Evolutionary conservation across 169 alveolate species (phyloP).

Genomic region (Eimeria brunetti): DNA sequence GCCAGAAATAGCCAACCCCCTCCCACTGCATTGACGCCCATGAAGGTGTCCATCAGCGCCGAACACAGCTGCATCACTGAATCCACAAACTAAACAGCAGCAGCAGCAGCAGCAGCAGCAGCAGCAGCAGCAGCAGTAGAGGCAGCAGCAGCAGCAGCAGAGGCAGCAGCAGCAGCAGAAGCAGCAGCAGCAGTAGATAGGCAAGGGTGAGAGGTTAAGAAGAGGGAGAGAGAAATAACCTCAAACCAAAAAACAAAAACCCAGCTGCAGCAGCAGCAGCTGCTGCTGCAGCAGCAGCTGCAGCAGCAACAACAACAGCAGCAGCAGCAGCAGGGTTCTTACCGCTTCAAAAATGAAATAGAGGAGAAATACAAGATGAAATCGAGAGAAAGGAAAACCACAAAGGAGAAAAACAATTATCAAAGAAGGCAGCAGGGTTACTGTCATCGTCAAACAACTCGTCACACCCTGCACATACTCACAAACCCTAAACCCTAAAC

Average conservation of each 20-base stretch:
- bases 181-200: background rate
- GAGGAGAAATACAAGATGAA: background rate
- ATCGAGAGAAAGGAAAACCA: conserved; percentile 18
- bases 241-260: background rate
- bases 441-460: conserved; percentile 14
- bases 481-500: background rate
- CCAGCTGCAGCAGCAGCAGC: background rate
- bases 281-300: background rate
- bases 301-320: conserved; percentile 11
- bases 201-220: background rate
- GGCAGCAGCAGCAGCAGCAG: background rate
- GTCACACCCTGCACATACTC: background rate
- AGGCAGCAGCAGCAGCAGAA: background rate
- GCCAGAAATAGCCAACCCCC: conserved; percentile 39
- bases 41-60: background rate
- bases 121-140: conserved; percentile 47
- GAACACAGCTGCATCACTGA: conserved; percentile 12
- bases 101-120: conserved; percentile 17
- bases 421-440: conserved; percentile 14
- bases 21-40: conserved; percentile 4
- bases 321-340: conserved; percentile 8
- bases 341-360: conserved; percentile 17
- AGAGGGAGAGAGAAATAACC: background rate
- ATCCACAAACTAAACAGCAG: conserved; percentile 22
- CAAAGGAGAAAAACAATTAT: conserved; percentile 1